These are phyloP conservation scores for Gossypium davidsonii DNA, from an alignment of 441 rosid species.

Conservation along the genomic window DNA sequence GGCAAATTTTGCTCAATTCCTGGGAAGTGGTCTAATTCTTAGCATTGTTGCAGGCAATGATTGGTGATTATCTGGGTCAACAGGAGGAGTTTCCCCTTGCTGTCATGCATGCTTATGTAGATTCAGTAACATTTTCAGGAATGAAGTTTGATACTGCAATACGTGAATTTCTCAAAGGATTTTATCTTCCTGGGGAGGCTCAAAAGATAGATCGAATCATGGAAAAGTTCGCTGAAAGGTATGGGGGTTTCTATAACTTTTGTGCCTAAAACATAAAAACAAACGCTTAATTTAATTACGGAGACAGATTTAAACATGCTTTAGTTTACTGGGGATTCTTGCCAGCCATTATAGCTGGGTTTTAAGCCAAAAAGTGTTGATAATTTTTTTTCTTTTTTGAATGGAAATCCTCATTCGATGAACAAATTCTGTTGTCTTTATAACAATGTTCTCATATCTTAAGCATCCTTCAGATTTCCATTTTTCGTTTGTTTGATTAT, in stretches of 20 bases:
- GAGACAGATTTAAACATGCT: neutral
- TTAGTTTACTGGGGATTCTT: slow-evolving; percentile 4
- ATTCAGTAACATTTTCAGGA: slow-evolving; percentile 81
- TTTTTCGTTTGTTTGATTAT: neutral
- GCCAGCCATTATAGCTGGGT: neutral
- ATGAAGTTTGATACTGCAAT: slow-evolving; percentile 87
- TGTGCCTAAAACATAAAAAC: neutral
- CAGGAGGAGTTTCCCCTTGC: slow-evolving; percentile 96
- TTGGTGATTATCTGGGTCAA: slow-evolving; percentile 96
- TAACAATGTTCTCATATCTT: neutral
- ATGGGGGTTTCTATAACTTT: slow-evolving; percentile 12
- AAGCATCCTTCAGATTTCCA: neutral
- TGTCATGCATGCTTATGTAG: slow-evolving; percentile 98
- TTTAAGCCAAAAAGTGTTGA: neutral
- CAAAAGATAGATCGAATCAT: slow-evolving; percentile 98
- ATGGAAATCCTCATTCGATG: neutral
- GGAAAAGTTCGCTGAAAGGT: slow-evolving; percentile 99
- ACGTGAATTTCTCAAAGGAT: slow-evolving; percentile 91
- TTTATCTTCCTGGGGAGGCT: slow-evolving; percentile 98
- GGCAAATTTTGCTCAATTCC: slow-evolving; percentile 15
- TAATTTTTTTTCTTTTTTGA: neutral
- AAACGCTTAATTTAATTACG: neutral
- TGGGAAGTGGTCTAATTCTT: slow-evolving; percentile 28
- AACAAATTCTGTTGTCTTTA: neutral
- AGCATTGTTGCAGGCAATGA: slow-evolving; percentile 69